These are phyloP conservation scores for Nemophila menziesii DNA, from an alignment of 257 asterid species.

Conservation along the genomic window DNA sequence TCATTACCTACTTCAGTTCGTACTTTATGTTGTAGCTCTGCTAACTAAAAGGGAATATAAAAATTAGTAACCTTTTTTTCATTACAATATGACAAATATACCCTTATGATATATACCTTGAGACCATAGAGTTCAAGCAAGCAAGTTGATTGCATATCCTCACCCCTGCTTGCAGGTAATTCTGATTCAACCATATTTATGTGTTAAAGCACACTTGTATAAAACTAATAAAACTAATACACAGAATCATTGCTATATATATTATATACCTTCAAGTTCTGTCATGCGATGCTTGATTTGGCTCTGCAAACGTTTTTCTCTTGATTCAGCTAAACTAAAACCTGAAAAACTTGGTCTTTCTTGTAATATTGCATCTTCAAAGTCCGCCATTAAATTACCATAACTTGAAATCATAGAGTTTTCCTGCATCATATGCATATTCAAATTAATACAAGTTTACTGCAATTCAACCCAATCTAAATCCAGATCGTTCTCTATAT, in stretches of 20 bases:
- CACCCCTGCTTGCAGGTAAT: slow-evolving; percentile 88
- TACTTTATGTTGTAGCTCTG: slow-evolving; percentile 70
- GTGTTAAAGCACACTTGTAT: slow-evolving; percentile 8
- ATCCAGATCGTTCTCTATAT: not conserved
- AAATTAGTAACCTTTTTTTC: slow-evolving; percentile 4
- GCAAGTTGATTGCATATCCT: slow-evolving; percentile 94
- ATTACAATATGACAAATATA: not conserved
- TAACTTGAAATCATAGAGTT: slow-evolving; percentile 39
- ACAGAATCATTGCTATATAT: not conserved
- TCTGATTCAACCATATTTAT: slow-evolving; percentile 56
- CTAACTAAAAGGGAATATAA: slow-evolving; percentile 43
- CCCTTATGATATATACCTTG: slow-evolving; percentile 42
- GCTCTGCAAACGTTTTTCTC: slow-evolving; percentile 53
- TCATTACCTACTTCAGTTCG: slow-evolving; percentile 87
- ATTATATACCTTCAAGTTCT: slow-evolving; percentile 73
- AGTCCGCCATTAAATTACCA: slow-evolving; percentile 75
- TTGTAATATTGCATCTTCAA: slow-evolving; percentile 63
- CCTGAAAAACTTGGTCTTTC: slow-evolving; percentile 61
- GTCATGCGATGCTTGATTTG: slow-evolving; percentile 57
- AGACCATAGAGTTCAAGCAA: slow-evolving; percentile 91
- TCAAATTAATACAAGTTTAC: slow-evolving; percentile 1
- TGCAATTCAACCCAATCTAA: not conserved
- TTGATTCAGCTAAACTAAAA: slow-evolving; percentile 44
- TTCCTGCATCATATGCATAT: slow-evolving; percentile 49
- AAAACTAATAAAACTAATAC: not conserved